Evolutionary conservation across 2,329 filamentous ascomycete species (phyloP).

Genomic region (Ophiosphaerella narmari): DNA sequence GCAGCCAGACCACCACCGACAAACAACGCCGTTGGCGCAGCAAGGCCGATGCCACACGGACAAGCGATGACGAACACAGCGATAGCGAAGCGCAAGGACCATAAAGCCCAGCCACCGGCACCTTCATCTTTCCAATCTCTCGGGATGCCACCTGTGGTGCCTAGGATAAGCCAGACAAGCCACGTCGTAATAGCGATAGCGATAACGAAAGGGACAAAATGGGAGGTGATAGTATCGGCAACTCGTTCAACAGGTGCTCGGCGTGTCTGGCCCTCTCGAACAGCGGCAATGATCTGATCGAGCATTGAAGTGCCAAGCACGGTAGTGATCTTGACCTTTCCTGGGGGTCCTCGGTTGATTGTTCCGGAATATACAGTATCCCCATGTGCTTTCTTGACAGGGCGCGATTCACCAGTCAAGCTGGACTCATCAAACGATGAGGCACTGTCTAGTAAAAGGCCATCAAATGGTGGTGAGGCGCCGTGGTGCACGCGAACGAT

Average conservation of each 20-base stretch:
- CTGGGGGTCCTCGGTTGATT: slow-evolving; percentile 69
- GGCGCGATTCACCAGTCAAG: slow-evolving; percentile 77
- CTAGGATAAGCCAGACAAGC: slow-evolving; percentile 71
- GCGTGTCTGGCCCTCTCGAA: slow-evolving; percentile 76
- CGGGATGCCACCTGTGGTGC: slow-evolving; percentile 63
- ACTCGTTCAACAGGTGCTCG: slow-evolving; percentile 76
- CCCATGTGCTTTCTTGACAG: slow-evolving; percentile 65
- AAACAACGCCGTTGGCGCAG: slow-evolving; percentile 83
- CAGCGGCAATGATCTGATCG: slow-evolving; percentile 76
- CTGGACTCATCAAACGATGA: slow-evolving; percentile 86
- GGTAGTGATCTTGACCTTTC: slow-evolving; percentile 68
- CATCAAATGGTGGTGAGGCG: slow-evolving; percentile 83
- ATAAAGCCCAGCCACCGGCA: slow-evolving; percentile 70
- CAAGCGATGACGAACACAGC: slow-evolving; percentile 87
- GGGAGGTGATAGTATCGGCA: slow-evolving; percentile 72
- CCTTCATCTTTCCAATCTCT: slow-evolving; percentile 58
- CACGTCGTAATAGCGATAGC: slow-evolving; percentile 72
- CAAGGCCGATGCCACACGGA: slow-evolving; percentile 80
- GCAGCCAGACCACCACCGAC: slow-evolving; percentile 81
- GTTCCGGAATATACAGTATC: slow-evolving; percentile 75
- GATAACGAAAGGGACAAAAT: slow-evolving; percentile 76
- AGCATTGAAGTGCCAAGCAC: slow-evolving; percentile 74
- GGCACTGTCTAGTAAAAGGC: slow-evolving; percentile 61
- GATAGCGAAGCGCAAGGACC: slow-evolving; percentile 82
- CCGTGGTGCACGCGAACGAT: slow-evolving; percentile 76